phyloP scores from a whole-genome alignment of 148 eudicot genomes.

The Amaranthus cruentus region DNA sequence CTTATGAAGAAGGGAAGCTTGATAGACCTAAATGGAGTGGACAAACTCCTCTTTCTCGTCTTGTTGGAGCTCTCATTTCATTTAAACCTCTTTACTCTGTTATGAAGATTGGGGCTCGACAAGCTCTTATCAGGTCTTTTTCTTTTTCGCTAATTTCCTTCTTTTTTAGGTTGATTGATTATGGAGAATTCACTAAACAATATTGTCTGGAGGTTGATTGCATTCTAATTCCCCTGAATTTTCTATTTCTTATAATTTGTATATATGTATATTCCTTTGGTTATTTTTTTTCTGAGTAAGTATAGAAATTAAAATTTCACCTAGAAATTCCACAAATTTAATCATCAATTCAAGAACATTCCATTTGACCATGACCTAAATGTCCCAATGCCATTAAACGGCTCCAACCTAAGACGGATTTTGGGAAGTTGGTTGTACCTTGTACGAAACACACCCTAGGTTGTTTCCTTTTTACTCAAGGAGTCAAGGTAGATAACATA shows the following conservation, averaged over 20 bases:
- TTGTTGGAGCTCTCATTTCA: slow-evolving; percentile 71
- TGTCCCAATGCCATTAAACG: too few species aligned
- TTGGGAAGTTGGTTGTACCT: too few species aligned
- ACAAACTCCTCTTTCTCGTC: slow-evolving; percentile 78
- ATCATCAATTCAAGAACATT: too few species aligned
- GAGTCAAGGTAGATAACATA: too few species aligned
- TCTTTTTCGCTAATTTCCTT: background rate
- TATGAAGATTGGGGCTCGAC: slow-evolving; percentile 82
- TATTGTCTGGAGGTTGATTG: background rate
- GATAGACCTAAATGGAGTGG: slow-evolving; percentile 91
- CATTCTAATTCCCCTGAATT: background rate
- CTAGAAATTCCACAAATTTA: too few species aligned
- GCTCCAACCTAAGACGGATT: too few species aligned
- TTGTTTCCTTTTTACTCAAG: too few species aligned
- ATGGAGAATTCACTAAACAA: background rate
- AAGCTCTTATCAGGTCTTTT: slow-evolving; percentile 74
- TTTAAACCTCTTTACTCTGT: slow-evolving; percentile 76
- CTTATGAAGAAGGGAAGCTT: slow-evolving; percentile 63
- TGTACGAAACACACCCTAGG: too few species aligned
- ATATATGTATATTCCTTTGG: background rate
- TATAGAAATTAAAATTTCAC: too few species aligned
- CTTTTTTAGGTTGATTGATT: background rate
- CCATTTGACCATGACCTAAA: too few species aligned
- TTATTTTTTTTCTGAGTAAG: too few species aligned
- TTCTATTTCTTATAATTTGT: background rate